Percentiles rank a stretch among this genome's conserved stretches.
Evolutionary conservation across 805 yeast genomes (phyloP).

Genomic region (Yueomyces sp.): DNA sequence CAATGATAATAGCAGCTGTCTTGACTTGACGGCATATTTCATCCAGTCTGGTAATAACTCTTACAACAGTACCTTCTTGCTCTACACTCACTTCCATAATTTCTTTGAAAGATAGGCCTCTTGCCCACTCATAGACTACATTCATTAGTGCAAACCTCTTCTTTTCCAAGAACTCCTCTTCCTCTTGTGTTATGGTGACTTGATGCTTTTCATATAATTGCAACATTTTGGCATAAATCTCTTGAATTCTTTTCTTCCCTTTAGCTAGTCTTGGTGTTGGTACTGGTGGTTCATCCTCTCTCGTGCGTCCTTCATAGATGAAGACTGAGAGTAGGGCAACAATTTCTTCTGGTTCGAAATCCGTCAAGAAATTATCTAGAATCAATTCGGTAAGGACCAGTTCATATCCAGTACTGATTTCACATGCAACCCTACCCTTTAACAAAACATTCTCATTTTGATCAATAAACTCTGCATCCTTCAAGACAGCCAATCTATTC

Average conservation of each 20-base stretch:
- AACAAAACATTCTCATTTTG: conserved; percentile 50
- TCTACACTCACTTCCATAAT: conserved; percentile 82
- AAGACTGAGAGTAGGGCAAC: conserved; percentile 89
- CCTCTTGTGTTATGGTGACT: conserved; percentile 70
- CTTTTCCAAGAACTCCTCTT: conserved; percentile 67
- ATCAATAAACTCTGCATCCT: conserved; percentile 72
- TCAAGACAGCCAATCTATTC: conserved; percentile 68
- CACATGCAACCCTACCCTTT: conserved; percentile 92
- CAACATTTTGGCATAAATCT: conserved; percentile 52
- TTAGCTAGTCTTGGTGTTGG: conserved; percentile 70
- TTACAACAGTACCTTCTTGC: conserved; percentile 92
- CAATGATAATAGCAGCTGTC: conserved; percentile 87
- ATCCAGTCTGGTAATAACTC: conserved; percentile 88
- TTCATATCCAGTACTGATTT: conserved; percentile 85
- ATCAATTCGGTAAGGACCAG: conserved; percentile 77
- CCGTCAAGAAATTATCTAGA: conserved; percentile 82
- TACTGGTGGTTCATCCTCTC: conserved; percentile 44
- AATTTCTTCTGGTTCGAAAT: conserved; percentile 89
- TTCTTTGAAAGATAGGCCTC: conserved; percentile 82
- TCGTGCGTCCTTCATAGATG: conserved; percentile 73
- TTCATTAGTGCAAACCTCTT: conserved; percentile 84
- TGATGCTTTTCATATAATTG: conserved; percentile 51
- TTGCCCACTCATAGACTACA: conserved; percentile 96
- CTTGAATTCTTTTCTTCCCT: conserved; percentile 54
- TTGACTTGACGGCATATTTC: conserved; percentile 92